phyloP scores from a whole-genome alignment of 108 stramenopile species.

The Nitzschia sp. region DNA sequence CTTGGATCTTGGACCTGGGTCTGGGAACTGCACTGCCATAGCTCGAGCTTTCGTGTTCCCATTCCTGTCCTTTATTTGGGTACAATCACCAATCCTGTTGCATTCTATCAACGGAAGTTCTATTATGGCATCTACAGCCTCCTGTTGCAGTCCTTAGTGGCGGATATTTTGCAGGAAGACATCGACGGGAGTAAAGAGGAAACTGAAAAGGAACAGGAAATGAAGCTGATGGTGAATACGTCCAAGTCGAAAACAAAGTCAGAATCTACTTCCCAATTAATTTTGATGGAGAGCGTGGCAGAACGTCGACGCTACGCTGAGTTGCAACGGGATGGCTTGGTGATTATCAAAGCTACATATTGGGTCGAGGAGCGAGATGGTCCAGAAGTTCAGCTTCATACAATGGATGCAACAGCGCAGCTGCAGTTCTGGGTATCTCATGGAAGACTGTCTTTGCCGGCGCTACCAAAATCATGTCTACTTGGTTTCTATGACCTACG shows the following conservation, averaged over 20 bases:
- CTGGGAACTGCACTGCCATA: constrained; percentile 34
- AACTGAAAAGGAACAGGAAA: neutral
- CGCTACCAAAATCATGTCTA: constrained; percentile 46
- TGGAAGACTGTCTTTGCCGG: constrained; percentile 40
- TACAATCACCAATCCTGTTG: constrained; percentile 14
- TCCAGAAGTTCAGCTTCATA: constrained; percentile 3
- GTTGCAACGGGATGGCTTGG: constrained; percentile 48
- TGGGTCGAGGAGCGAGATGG: constrained; percentile 11
- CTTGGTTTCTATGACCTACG: constrained; percentile 64
- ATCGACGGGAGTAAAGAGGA: neutral
- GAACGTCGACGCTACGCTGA: constrained; percentile 42
- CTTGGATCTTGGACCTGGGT: constrained; percentile 44
- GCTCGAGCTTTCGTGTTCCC: constrained; percentile 41
- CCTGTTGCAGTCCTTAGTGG: constrained; percentile 30
- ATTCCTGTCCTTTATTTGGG: constrained; percentile 36
- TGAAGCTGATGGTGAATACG: neutral
- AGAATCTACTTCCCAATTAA: constrained; percentile 44
- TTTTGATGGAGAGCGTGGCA: constrained; percentile 46
- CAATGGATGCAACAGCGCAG: constrained; percentile 55
- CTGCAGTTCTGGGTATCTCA: constrained; percentile 66
- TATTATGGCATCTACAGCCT: constrained; percentile 38
- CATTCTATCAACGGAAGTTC: constrained; percentile 25
- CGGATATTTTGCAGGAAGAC: constrained; percentile 28
- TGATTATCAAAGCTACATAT: constrained; percentile 57
- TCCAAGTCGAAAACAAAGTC: constrained; percentile 29